Conservation (phyloP, 148 eudicot species). For the Spergularia bocconei region DNA sequence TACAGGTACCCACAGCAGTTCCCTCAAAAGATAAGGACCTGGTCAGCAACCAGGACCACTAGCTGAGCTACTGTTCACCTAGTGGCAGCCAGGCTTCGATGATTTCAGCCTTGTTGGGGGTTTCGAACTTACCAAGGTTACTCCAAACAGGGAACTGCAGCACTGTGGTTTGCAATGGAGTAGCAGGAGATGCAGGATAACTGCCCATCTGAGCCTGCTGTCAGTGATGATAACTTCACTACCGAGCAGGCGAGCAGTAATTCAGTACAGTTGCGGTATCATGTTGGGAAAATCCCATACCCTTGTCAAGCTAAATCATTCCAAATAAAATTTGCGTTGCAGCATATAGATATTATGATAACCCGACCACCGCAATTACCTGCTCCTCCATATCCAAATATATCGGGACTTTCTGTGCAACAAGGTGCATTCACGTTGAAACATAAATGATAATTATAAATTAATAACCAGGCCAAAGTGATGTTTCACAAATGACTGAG, state of each 20-base stretch:
- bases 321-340: constrained; percentile 37
- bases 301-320: constrained; percentile 40
- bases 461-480: background rate
- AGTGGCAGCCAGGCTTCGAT: constrained; percentile 31
- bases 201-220: constrained; percentile 40
- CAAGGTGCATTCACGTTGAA: constrained; percentile 14
- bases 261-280: constrained; percentile 30
- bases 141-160: constrained; percentile 39
- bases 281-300: constrained; percentile 20
- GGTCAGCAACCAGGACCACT: constrained; percentile 29
- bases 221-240: constrained; percentile 24
- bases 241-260: constrained; percentile 33
- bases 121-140: constrained; percentile 31
- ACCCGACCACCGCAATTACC: constrained; percentile 33
- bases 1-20: too few species aligned
- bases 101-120: constrained; percentile 48
- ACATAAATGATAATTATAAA: too few species aligned
- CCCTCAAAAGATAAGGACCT: constrained; percentile 27
- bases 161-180: constrained; percentile 35
- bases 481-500: background rate
- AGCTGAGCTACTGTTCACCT: constrained; percentile 26
- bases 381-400: constrained; percentile 38
- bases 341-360: constrained; percentile 45
- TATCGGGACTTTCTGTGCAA: constrained; percentile 34
- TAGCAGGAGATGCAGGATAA: constrained; percentile 22